Conservation (phyloP, 805 yeast genomes). For the Wickerhamomyces alni region DNA sequence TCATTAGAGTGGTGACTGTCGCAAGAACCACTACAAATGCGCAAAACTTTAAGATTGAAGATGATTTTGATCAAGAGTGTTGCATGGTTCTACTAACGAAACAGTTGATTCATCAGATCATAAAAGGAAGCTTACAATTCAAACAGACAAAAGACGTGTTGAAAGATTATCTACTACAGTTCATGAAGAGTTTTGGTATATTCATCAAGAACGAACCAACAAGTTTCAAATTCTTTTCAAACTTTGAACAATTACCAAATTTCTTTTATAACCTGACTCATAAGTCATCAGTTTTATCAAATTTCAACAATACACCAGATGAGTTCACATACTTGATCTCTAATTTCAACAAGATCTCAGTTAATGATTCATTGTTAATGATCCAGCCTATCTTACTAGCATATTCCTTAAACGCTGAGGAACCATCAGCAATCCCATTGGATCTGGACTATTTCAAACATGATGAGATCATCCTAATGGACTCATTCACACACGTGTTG, state of each 20-base stretch:
- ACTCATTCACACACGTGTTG: constrained; percentile 91
- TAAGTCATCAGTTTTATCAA: constrained; percentile 90
- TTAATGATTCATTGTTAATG: constrained; percentile 88
- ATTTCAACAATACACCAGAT: constrained; percentile 95
- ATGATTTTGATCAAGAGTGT: constrained; percentile 91
- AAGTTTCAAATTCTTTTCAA: constrained; percentile 73
- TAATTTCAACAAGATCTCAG: constrained; percentile 76
- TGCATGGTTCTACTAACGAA: constrained; percentile 89
- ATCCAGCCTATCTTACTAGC: constrained; percentile 91
- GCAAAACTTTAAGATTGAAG: constrained; percentile 31
- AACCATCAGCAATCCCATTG: constrained; percentile 80
- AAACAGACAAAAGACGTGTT: constrained; percentile 86
- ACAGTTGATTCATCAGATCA: constrained; percentile 72
- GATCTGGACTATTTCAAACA: constrained; percentile 87
- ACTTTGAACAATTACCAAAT: constrained; percentile 83
- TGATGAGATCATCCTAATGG: constrained; percentile 77
- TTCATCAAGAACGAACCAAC: constrained; percentile 77
- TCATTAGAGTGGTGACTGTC: constrained; percentile 84
- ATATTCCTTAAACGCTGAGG: constrained; percentile 54
- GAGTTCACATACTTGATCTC: constrained; percentile 94
- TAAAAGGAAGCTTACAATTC: constrained; percentile 62
- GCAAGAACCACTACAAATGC: constrained; percentile 48
- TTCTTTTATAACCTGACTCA: constrained; percentile 82
- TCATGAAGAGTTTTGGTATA: constrained; percentile 88
- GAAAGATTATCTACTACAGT: constrained; percentile 74